Base-by-base conservation (phyloP, 495 filamentous ascomycete species). In the Arthonia radiata region DNA sequence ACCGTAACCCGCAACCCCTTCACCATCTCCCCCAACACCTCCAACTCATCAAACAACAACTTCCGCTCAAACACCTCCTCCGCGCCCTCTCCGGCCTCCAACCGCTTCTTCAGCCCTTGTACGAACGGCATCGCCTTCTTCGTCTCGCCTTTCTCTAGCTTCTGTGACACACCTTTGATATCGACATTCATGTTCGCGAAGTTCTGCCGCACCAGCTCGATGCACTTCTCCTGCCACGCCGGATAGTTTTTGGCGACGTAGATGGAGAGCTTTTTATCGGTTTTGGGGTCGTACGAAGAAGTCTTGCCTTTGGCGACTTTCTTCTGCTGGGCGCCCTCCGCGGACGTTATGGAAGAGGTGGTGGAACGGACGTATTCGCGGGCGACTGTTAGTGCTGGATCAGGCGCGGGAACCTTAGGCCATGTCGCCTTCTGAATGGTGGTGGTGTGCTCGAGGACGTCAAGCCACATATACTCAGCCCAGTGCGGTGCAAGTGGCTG, bases 51-150 rank as follows among this genome's bases (percentile, higher is more conserved):
- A 44, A 97, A 97, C 3, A 60, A 58, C 27, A 97, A 49, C 47
- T 79, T 77, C 29, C 81, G 53, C 13, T 79, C 63, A 38, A 93
- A 71, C 23, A 93, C 80, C 5, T 42, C 53, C 12, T 63, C 52
- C 5, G 60, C 52, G 5, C 44, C 31, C 41, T 66, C 64, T 22
- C 61, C 64, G 13, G 42, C 44, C 24, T 71, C 46, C 14, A 97
- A 58, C 12, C 76, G 61, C 39, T 63, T 71, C 70, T 92, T 93
- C 26, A 97, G 50, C 1, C 41, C 49, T 48, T 94, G 80, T 3
- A 94, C 67, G 40, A 93, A 97, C 4, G 89, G 89, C 86, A 94
- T 94, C 15, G 78, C 83, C 49, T 83, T 79, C 64, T 97, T 97
- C 62, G 74, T 77, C 50, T 93, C 83, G 15, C 63, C 59, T 40